These are phyloP conservation scores for Rhizophora apiculata DNA, from an alignment of 345 rosid genomes.

Conservation along the genomic window DNA sequence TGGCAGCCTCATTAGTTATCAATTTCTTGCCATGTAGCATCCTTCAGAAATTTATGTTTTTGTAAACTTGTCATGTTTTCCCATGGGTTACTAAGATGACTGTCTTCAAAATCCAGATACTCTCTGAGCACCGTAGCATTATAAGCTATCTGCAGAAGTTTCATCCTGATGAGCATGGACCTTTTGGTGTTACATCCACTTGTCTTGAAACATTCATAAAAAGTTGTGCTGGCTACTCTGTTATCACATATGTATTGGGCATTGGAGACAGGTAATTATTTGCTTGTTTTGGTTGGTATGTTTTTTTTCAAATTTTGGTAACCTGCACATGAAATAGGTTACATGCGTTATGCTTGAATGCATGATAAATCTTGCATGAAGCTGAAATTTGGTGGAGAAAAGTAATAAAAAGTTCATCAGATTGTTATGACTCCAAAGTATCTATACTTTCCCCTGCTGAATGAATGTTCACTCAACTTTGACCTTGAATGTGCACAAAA, in stretches of 20 bases:
- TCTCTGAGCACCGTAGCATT: slow-evolving; percentile 91
- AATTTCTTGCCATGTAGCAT: neutral
- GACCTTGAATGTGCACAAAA: too few species aligned
- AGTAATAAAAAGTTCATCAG: too few species aligned
- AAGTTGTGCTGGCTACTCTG: slow-evolving; percentile 98
- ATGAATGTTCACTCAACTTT: too few species aligned
- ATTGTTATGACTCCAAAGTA: too few species aligned
- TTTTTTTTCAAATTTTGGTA: neutral
- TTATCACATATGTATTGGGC: slow-evolving; percentile 94
- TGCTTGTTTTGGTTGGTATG: slow-evolving; percentile 4
- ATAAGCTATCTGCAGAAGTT: slow-evolving; percentile 89
- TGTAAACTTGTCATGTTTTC: slow-evolving; percentile 8
- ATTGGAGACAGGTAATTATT: slow-evolving; percentile 84
- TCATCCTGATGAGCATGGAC: slow-evolving; percentile 94
- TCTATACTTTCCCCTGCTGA: too few species aligned
- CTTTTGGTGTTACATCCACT: slow-evolving; percentile 88
- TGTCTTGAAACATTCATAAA: slow-evolving; percentile 97
- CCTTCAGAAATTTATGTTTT: neutral
- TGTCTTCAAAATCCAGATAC: slow-evolving; percentile 51
- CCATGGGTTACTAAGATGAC: slow-evolving; percentile 6
- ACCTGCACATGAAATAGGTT: too few species aligned
- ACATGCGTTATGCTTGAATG: too few species aligned
- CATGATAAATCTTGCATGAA: too few species aligned
- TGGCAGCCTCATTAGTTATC: neutral
- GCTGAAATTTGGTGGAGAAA: too few species aligned